phyloP scores from a whole-genome alignment of 2,329 filamentous ascomycete genomes.

The Epichloe brachyelytri region DNA sequence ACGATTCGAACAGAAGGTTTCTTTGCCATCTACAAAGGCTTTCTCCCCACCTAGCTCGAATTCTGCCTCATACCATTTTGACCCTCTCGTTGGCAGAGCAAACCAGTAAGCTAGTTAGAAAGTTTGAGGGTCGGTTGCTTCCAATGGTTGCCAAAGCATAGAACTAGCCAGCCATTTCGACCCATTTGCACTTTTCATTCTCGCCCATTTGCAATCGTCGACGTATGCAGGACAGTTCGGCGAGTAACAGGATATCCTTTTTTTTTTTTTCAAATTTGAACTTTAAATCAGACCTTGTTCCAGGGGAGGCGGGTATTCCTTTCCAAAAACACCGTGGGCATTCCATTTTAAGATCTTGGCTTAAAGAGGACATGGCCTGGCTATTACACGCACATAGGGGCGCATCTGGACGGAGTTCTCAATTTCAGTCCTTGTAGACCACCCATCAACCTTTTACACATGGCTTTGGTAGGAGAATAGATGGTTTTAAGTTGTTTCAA shows the following conservation, averaged over 20 bases:
- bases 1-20: slow-evolving; percentile 85
- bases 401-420: slow-evolving; percentile 8
- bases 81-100: slow-evolving; percentile 91
- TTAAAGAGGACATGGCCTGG: not conserved
- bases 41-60: slow-evolving; percentile 89
- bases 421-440: not conserved
- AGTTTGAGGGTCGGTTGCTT: slow-evolving; percentile 52
- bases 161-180: not conserved
- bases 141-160: slow-evolving; percentile 22
- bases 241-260: not conserved
- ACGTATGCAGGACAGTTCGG: not conserved
- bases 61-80: slow-evolving; percentile 88
- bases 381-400: not conserved
- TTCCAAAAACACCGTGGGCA: slow-evolving; percentile 6
- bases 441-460: not conserved
- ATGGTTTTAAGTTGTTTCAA: not conserved
- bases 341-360: slow-evolving; percentile 2
- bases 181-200: not conserved
- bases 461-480: not conserved
- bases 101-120: slow-evolving; percentile 83
- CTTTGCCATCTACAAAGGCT: slow-evolving; percentile 94
- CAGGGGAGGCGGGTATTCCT: not conserved
- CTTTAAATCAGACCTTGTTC: not conserved
- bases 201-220: not conserved
- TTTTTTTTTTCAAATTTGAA: not conserved